phyloP scores from a whole-genome alignment of 306 rosid genomes.

The Lagenaria siceraria region DNA sequence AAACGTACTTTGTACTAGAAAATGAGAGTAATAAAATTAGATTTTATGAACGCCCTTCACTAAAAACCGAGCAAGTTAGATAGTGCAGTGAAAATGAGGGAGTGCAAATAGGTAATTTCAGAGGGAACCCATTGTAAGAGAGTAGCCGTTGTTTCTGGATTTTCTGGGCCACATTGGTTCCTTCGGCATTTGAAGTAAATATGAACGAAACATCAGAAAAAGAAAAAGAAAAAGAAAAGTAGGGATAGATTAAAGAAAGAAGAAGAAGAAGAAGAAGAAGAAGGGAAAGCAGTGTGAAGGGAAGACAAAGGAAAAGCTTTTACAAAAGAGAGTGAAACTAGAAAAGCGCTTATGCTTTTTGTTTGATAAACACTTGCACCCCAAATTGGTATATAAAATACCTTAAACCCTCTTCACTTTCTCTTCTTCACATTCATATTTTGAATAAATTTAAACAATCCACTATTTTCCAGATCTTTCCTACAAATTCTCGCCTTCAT shows the following conservation, averaged over 20 bases:
- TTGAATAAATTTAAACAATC: neutral
- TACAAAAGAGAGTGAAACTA: constrained; percentile 21
- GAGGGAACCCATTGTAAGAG: neutral
- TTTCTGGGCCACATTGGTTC: neutral
- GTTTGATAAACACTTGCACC: constrained; percentile 20
- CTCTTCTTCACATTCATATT: constrained; percentile 25
- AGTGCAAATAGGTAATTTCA: neutral
- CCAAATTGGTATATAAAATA: constrained; percentile 34
- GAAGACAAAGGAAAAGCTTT: neutral
- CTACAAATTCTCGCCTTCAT: neutral
- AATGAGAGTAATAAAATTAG: neutral
- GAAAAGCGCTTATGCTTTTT: constrained; percentile 44
- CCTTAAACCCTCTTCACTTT: constrained; percentile 32
- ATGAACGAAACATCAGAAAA: constrained; percentile 23
- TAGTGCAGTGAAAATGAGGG: neutral
- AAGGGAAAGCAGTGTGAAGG: constrained; percentile 5
- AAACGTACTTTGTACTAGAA: too few species aligned
- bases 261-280: neutral
- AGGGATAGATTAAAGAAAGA: neutral
- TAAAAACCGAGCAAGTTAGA: neutral
- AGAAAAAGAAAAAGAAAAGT: constrained; percentile 26
- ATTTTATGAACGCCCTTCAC: neutral
- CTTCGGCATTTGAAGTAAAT: neutral
- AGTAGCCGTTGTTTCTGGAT: constrained; percentile 12
- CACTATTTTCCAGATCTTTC: neutral